A percentile compares a stretch with the other conserved stretches of the same genome.
These are phyloP conservation scores for Pythium scleroteichum DNA, from an alignment of 352 stramenopile genomes.

Conservation along the genomic window DNA sequence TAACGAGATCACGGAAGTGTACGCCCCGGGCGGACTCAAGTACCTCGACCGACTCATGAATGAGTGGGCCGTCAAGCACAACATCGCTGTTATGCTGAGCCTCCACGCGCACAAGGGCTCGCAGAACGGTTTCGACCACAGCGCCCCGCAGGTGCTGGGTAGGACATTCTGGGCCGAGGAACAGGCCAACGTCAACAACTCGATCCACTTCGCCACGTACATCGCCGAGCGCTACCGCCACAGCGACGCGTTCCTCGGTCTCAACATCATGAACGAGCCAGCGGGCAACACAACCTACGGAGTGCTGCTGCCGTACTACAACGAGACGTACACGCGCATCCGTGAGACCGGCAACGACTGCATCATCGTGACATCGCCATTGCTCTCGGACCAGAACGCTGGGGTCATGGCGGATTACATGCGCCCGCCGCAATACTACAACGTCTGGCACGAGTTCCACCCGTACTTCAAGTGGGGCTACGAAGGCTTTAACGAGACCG, in stretches of 20 bases:
- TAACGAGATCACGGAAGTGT: constrained; percentile 8
- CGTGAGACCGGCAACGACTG: constrained; percentile 41
- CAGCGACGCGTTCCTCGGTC: constrained; percentile 45
- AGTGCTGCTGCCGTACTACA: constrained; percentile 40
- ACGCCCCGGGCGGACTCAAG: constrained; percentile 31
- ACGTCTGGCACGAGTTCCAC: constrained; percentile 60
- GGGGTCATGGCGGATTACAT: constrained; percentile 34
- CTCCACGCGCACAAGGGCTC: constrained; percentile 53
- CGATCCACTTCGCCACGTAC: constrained; percentile 38
- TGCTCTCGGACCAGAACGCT: constrained; percentile 38
- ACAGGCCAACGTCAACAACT: constrained; percentile 38
- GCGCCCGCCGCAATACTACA: constrained; percentile 29
- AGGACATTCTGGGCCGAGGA: constrained; percentile 28
- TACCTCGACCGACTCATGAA: constrained; percentile 59
- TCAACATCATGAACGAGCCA: constrained; percentile 63
- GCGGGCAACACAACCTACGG: constrained; percentile 17
- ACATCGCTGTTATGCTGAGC: constrained; percentile 56
- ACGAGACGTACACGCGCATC: constrained; percentile 40
- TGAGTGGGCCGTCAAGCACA: constrained; percentile 50
- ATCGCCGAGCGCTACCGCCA: constrained; percentile 45
- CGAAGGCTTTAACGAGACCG: constrained; percentile 24
- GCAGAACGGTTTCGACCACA: constrained; percentile 62
- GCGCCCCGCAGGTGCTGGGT: constrained; percentile 23
- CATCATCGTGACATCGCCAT: constrained; percentile 38
- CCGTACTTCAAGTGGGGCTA: constrained; percentile 53